phyloP scores from a whole-genome alignment of 2,329 filamentous ascomycete genomes.

The Botrytis aclada region DNA sequence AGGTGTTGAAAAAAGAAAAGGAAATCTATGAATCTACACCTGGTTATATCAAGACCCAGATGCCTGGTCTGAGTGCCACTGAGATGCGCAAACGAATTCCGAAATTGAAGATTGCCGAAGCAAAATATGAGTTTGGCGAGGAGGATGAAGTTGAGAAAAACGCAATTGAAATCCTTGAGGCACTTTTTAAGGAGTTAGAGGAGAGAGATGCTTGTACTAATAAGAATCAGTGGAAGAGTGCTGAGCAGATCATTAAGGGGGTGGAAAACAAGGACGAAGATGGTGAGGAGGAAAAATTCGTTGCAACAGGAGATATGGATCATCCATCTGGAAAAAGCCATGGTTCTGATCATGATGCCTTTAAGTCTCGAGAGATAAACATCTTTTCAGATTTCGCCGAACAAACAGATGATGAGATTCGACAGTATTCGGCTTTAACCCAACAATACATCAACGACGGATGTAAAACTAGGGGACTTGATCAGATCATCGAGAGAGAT shows the following conservation, averaged over 20 bases:
- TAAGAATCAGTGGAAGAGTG: background rate
- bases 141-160: background rate
- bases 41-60: background rate
- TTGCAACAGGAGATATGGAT: background rate
- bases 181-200: background rate
- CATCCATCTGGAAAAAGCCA: too few relatives aligned
- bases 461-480: background rate
- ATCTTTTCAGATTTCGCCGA: background rate
- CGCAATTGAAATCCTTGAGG: background rate
- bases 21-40: background rate
- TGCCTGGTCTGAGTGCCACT: background rate
- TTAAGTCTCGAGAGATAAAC: background rate
- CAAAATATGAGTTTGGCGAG: background rate
- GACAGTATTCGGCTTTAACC: background rate
- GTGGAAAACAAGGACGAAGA: background rate
- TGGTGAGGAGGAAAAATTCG: background rate
- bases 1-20: background rate
- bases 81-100: background rate
- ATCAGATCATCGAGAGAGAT: background rate
- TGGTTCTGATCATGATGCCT: accelerated
- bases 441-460: background rate
- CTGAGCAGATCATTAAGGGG: background rate
- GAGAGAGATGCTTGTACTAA: background rate
- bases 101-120: background rate
- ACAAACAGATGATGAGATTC: background rate